Conservation (phyloP, 805 yeast species). For the Kuraishia floccosa region DNA sequence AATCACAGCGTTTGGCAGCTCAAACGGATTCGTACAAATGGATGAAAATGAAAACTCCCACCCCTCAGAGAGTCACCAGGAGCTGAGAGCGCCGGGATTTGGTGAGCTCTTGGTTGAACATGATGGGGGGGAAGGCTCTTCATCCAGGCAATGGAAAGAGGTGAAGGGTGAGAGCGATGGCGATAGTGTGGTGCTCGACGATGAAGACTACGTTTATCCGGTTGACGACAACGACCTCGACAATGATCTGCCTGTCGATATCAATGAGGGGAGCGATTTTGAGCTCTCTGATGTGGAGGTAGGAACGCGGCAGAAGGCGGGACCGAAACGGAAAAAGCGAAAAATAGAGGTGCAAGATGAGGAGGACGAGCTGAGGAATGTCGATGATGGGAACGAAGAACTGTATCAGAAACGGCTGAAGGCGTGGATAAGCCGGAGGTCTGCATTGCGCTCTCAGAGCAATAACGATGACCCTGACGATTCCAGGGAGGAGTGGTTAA, state of each 20-base stretch:
- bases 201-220: not conserved
- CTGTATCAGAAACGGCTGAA: constrained; percentile 48
- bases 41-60: constrained; percentile 16
- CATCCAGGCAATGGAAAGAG: not conserved
- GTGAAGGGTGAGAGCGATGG: not conserved
- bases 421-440: constrained; percentile 48
- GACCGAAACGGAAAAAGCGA: constrained; percentile 5
- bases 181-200: not conserved
- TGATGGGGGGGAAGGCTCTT: no score
- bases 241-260: not conserved
- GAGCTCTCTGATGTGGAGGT: not conserved
- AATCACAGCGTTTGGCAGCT: constrained; percentile 84
- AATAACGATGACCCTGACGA: constrained; percentile 17
- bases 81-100: constrained; percentile 40
- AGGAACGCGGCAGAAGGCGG: no score
- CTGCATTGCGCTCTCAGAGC: constrained; percentile 23
- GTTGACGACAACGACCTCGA: not conserved
- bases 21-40: constrained; percentile 39
- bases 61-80: constrained; percentile 29
- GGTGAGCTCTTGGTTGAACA: constrained; percentile 4
- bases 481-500: constrained; percentile 46
- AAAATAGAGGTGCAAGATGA: constrained; percentile 7
- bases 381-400: constrained; percentile 77
- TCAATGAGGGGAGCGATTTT: not conserved
- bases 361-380: constrained; percentile 23